Evolutionary conservation across 2,329 filamentous ascomycete genomes (phyloP).

Genomic region (Diaporthe batatas): DNA sequence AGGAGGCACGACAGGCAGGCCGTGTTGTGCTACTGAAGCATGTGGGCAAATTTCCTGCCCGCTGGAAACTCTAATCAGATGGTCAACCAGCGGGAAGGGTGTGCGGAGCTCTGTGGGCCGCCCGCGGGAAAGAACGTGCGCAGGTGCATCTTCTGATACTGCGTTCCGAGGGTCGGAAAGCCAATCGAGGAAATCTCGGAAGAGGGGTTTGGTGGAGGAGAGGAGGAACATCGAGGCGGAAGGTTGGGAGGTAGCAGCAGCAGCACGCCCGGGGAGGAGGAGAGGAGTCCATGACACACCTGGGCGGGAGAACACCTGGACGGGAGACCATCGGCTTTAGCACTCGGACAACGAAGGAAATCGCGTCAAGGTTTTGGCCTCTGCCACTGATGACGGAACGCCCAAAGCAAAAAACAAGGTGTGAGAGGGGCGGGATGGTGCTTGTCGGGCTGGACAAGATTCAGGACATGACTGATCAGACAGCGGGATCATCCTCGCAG

Average conservation of each 20-base stretch:
- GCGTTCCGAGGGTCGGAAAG: conserved; percentile 20
- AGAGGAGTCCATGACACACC: background rate
- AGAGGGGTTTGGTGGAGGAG: background rate
- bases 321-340: conserved; percentile 1
- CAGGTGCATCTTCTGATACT: conserved; percentile 9
- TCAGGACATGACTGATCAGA: background rate
- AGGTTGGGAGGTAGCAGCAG: background rate
- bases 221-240: background rate
- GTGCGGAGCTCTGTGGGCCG: conserved; percentile 31
- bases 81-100: conserved; percentile 23
- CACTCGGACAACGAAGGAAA: background rate
- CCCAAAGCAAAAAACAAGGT: background rate
- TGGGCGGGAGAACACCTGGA: too few species aligned
- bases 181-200: conserved; percentile 25
- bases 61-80: conserved; percentile 29
- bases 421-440: background rate
- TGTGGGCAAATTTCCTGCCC: conserved; percentile 28
- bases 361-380: conserved; percentile 10
- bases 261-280: too few species aligned
- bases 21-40: background rate
- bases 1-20: conserved; percentile 19
- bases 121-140: conserved; percentile 24
- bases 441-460: background rate
- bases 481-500: conserved; percentile 24
- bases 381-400: conserved; percentile 7